Percentiles rank a stretch among this genome's conserved stretches.
Evolutionary conservation across 257 asterid genomes (phyloP).

Genomic region (Capsicum rhomboideum): DNA sequence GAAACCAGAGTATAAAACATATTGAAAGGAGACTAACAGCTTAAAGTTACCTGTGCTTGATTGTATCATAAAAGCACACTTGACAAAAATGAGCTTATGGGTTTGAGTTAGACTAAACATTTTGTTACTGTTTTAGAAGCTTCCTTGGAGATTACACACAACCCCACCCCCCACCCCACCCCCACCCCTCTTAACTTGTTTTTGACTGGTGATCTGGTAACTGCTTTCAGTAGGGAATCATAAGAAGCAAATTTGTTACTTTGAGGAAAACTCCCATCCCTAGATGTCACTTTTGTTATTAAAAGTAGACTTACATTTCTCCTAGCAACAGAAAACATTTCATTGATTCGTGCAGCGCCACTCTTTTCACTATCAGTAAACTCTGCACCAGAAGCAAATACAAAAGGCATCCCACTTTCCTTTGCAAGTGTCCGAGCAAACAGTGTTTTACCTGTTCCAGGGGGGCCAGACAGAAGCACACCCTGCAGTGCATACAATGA

Average conservation of each 20-base stretch:
- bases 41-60: neutral
- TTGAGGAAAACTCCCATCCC: neutral
- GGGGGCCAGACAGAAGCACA: slow-evolving; percentile 96
- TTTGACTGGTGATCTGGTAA: neutral
- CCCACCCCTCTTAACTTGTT: neutral
- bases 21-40: neutral
- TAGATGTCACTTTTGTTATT: neutral
- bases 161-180: neutral
- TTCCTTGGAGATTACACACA: neutral
- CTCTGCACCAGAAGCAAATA: slow-evolving; percentile 99
- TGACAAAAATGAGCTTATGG: neutral
- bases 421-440: slow-evolving; percentile 93
- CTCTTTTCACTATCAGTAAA: slow-evolving; percentile 93
- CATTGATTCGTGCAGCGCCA: slow-evolving; percentile 86
- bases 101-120: neutral
- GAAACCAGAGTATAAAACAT: neutral
- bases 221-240: neutral
- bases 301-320: slow-evolving; percentile 67
- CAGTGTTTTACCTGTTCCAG: slow-evolving; percentile 98
- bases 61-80: neutral
- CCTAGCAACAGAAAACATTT: slow-evolving; percentile 79
- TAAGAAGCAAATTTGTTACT: neutral
- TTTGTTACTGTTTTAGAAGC: neutral
- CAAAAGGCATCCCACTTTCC: slow-evolving; percentile 95
- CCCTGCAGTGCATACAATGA: slow-evolving; percentile 48